phyloP scores from a whole-genome alignment of 176 grass and related monocot species.

The Leersia perrieri region DNA sequence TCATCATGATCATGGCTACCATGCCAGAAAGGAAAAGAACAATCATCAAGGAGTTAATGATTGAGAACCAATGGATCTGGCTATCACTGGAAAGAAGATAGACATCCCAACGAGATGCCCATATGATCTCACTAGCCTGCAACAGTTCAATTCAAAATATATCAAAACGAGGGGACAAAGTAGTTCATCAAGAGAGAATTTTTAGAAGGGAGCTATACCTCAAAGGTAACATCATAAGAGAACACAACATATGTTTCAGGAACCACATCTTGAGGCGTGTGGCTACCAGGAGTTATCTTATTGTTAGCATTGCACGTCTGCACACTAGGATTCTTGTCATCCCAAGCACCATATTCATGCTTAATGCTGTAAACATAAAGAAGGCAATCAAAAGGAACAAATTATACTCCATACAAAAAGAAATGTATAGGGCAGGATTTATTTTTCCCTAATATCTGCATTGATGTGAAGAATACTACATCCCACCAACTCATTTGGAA shows the following conservation, averaged over 20 bases:
- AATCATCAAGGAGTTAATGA: slow-evolving; percentile 82
- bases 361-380: slow-evolving; percentile 52
- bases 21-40: slow-evolving; percentile 76
- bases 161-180: slow-evolving; percentile 1
- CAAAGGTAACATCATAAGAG: slow-evolving; percentile 74
- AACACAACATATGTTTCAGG: slow-evolving; percentile 61
- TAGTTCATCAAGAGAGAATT: not conserved
- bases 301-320: slow-evolving; percentile 60
- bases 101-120: slow-evolving; percentile 82
- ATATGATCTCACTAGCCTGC: slow-evolving; percentile 62
- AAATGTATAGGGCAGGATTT: not conserved
- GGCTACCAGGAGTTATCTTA: slow-evolving; percentile 69
- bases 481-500: not conserved
- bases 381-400: not conserved
- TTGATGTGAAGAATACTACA: not conserved
- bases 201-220: slow-evolving; percentile 43
- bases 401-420: not conserved
- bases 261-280: slow-evolving; percentile 62
- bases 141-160: slow-evolving; percentile 14
- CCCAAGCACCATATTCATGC: slow-evolving; percentile 62
- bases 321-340: slow-evolving; percentile 64
- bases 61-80: slow-evolving; percentile 83
- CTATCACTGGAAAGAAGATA: slow-evolving; percentile 79
- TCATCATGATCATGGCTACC: slow-evolving; percentile 92
- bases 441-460: not conserved